Evolutionary conservation across 2,329 filamentous ascomycete genomes (phyloP).

Genomic region (Penicillium frequentans): DNA sequence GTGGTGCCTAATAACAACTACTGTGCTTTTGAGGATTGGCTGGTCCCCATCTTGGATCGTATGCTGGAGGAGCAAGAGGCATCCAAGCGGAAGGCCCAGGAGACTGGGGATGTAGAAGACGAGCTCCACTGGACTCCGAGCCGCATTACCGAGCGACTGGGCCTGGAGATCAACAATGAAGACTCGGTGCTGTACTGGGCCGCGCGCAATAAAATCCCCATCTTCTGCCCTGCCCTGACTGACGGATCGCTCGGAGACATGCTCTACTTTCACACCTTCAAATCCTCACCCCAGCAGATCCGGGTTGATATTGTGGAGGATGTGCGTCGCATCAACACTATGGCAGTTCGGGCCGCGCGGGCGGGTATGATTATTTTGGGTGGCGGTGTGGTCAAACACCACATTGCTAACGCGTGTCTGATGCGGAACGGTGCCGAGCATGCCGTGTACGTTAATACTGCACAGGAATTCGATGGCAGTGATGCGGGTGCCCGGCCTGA

Average conservation of each 20-base stretch:
- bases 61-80: constrained; percentile 94
- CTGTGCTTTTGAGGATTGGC: constrained; percentile 96
- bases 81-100: constrained; percentile 57
- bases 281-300: constrained; percentile 76
- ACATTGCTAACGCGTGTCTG: constrained; percentile 94
- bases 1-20: constrained; percentile 97
- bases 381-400: constrained; percentile 94
- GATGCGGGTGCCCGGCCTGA: constrained; percentile 94
- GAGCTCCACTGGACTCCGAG: constrained; percentile 89
- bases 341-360: constrained; percentile 81
- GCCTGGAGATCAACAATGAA: constrained; percentile 92
- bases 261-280: constrained; percentile 98
- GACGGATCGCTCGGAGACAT: constrained; percentile 96
- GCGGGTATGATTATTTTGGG: constrained; percentile 95
- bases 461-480: constrained; percentile 94
- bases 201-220: constrained; percentile 91
- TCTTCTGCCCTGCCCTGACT: constrained; percentile 94
- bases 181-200: constrained; percentile 96
- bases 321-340: constrained; percentile 87
- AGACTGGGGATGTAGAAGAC: constrained; percentile 53
- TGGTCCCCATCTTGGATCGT: constrained; percentile 88
- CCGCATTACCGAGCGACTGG: constrained; percentile 84
- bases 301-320: constrained; percentile 91
- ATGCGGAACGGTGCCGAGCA: constrained; percentile 98
- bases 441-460: constrained; percentile 97